These are phyloP conservation scores for Plasmopara muralis DNA, from an alignment of 352 stramenopile genomes.

Conservation along the genomic window DNA sequence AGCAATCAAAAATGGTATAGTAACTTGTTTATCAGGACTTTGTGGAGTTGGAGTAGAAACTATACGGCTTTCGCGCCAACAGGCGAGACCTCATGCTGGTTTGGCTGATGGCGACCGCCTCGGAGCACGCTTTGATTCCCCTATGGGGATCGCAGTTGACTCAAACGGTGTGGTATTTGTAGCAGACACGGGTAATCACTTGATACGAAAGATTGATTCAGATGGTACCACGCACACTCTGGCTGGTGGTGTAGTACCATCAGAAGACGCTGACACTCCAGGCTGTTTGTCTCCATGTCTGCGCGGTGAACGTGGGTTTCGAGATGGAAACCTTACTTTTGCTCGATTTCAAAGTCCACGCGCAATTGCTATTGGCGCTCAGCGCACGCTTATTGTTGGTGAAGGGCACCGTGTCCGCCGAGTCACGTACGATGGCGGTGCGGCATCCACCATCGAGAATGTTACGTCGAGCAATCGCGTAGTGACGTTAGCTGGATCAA, in stretches of 20 bases:
- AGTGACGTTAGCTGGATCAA: conserved; percentile 86
- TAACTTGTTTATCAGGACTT: conserved; percentile 86
- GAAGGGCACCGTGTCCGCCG: conserved; percentile 87
- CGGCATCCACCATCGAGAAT: conserved; percentile 52
- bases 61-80: conserved; percentile 21
- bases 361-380: conserved; percentile 79
- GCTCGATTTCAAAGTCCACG: conserved; percentile 91
- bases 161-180: conserved; percentile 85
- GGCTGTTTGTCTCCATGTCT: conserved; percentile 89
- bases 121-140: conserved; percentile 88
- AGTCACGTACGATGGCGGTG: conserved; percentile 63
- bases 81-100: conserved; percentile 71
- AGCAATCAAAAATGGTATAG: conserved; percentile 50
- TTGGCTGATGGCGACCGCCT: conserved; percentile 79
- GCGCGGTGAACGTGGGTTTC: conserved; percentile 78
- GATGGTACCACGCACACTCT: conserved; percentile 59
- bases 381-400: conserved; percentile 82
- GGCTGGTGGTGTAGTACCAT: conserved; percentile 49
- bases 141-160: conserved; percentile 84
- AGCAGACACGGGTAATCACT: conserved; percentile 94
- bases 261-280: conserved; percentile 56
- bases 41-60: conserved; percentile 75
- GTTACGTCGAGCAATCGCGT: conserved; percentile 71
- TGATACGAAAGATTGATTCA: conserved; percentile 82
- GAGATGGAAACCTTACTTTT: conserved; percentile 81